Evolutionary conservation across 2,329 filamentous ascomycete species (phyloP).

Genomic region (Epichloe sibirici): DNA sequence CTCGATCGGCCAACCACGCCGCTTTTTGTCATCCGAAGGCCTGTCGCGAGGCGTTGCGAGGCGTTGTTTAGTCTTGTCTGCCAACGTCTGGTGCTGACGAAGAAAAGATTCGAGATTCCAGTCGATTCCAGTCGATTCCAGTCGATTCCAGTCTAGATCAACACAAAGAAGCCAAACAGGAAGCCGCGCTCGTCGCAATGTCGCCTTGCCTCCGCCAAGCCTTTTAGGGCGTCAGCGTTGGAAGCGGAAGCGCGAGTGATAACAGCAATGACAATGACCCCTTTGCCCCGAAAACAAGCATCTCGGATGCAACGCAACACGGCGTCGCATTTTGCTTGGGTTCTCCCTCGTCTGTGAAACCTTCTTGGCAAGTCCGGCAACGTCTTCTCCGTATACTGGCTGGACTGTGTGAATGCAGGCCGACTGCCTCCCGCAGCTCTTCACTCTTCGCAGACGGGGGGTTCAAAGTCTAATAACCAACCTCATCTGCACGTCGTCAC

Average conservation of each 20-base stretch:
- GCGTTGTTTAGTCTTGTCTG: too few species aligned
- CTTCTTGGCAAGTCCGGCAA: background rate
- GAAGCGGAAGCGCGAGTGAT: background rate
- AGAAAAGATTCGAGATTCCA: too few species aligned
- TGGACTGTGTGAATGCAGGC: background rate
- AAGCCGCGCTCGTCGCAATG: background rate
- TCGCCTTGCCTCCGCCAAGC: background rate
- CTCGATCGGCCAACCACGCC: background rate
- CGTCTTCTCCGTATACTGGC: background rate
- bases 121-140: too few species aligned
- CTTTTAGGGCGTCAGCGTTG: background rate
- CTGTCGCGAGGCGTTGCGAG: too few species aligned
- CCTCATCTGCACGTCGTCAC: background rate
- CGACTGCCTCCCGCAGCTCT: background rate
- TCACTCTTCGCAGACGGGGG: background rate
- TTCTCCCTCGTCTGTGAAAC: background rate
- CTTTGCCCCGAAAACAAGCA: conserved; percentile 4
- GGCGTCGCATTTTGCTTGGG: background rate
- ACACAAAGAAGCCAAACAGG: background rate
- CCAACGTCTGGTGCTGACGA: too few species aligned
- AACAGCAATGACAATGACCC: background rate
- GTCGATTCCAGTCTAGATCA: too few species aligned
- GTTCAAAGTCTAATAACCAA: too few species aligned
- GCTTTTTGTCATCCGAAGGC: too few species aligned
- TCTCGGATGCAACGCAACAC: background rate